phyloP scores from a whole-genome alignment of 331 rosid species.

The Cydonia oblonga region DNA sequence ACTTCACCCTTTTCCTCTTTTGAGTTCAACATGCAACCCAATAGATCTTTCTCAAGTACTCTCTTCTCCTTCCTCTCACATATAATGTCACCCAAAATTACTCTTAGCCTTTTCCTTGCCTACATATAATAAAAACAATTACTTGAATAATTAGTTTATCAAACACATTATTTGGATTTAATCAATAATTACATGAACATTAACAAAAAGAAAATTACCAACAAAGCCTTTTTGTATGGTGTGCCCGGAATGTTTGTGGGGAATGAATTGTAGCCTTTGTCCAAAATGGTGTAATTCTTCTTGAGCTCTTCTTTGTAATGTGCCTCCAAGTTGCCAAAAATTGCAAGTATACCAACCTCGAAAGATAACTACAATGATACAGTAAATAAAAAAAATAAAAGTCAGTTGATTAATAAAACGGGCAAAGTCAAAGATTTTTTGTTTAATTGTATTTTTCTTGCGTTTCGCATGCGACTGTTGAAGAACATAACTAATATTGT shows the following conservation, averaged over 20 bases:
- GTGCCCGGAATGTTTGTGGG: conserved; percentile 68
- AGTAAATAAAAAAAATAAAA: background rate
- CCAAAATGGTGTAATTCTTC: conserved; percentile 46
- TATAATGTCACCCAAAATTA: conserved; percentile 51
- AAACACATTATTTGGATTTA: background rate
- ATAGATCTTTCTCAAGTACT: conserved; percentile 37
- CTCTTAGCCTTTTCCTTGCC: conserved; percentile 67
- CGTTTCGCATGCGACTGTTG: too few species aligned
- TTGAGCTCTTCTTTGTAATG: conserved; percentile 45
- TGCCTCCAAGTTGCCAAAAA: conserved; percentile 53
- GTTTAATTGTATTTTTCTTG: background rate
- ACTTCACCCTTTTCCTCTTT: conserved; percentile 40
- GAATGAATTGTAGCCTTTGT: conserved; percentile 78
- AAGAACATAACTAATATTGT: too few species aligned
- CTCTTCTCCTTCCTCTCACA: conserved; percentile 55
- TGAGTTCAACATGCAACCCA: conserved; percentile 55
- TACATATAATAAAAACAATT: background rate
- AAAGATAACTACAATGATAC: conserved; percentile 51
- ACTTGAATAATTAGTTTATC: background rate
- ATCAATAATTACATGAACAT: background rate
- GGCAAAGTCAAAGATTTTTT: background rate
- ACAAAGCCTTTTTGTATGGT: conserved; percentile 52
- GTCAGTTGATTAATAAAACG: too few species aligned
- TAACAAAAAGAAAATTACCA: conserved; percentile 39
- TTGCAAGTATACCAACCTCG: conserved; percentile 64